Evolutionary conservation across 805 yeast genomes (phyloP), one percentile per base, ranked within the genome.

Genomic region (Candida tammaniensis): DNA sequence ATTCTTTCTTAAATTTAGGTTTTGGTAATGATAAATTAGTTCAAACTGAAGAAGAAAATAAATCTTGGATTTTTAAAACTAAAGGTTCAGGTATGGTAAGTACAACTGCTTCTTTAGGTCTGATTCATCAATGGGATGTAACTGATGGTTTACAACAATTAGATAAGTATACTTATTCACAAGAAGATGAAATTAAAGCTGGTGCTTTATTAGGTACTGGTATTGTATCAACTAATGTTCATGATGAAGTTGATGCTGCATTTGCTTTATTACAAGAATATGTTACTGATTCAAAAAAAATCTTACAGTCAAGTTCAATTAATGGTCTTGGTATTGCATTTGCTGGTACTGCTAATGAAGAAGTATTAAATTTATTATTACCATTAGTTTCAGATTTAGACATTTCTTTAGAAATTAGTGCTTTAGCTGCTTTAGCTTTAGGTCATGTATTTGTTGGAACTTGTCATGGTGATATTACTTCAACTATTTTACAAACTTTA

Each of bases 131-230:
- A 54, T 93, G 99, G 99, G 85, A 91, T 61, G 72, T 76, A 36
- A 77, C 80, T 49, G 91, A 85, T 47, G 98, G 97, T 44, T 74
- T 93, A 45, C 96, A 91, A 62, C 78, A 77, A 38, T 72, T 93
- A 49, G 98, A 93, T 62, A 86, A 84, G 59, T 89, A 83, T 58
- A 68, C 91, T 38, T 89, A 89, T 53, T 82, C 95, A 4, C 74
- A 80, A 12, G 95, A 88, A 49, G 82, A 79, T 39, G 91, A 86
- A 52, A 78, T 89, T 47, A 87, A 87, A 64, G 96, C 98, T 5
- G 99, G 99, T 62, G 96, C 98, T 4, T 70, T 93, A 39, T 72
- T 93, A 46, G 99, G 98, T 59, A 86, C 87, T 60, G 98, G 98
- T 59, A 74, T 93, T 30, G 81, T 87, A 5, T 86, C 95, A 18